Conservation (phyloP, 345 rosid genomes). For the Erucastrum elatum region DNA sequence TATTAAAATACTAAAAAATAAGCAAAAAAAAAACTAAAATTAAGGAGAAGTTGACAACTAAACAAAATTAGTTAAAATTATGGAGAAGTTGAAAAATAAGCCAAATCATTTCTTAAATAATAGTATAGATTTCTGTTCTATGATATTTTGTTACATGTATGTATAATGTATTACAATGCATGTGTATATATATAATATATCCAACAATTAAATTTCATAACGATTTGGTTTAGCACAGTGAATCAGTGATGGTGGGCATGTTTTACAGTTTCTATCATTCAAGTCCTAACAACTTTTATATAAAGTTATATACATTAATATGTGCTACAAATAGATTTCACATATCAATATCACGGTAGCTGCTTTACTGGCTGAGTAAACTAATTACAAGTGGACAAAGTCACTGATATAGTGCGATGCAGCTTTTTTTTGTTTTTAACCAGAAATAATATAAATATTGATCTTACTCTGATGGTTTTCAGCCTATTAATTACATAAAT, state of each 20-base stretch:
- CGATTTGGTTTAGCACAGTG: background rate
- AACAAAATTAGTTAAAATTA: too few species aligned
- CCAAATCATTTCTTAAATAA: too few species aligned
- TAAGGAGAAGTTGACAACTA: too few species aligned
- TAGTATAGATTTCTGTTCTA: background rate
- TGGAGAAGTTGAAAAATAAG: too few species aligned
- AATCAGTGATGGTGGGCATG: background rate
- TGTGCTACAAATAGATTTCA: slow-evolving; percentile 1
- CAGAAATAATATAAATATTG: background rate
- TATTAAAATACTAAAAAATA: too few species aligned
- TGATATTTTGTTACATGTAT: background rate
- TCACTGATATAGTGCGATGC: background rate
- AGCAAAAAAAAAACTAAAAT: too few species aligned
- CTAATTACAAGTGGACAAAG: background rate
- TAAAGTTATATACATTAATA: background rate
- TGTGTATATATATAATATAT: background rate
- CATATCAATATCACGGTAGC: slow-evolving; percentile 5
- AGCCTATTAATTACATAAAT: background rate
- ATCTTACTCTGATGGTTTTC: background rate
- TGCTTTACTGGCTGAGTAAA: slow-evolving; percentile 6
- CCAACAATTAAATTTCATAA: background rate
- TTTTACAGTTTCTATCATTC: background rate
- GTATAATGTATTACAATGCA: background rate
- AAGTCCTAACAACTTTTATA: background rate
- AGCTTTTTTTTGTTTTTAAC: background rate